Base-by-base conservation (phyloP, 768 basidiomycete genomes). In the Neoboletus magnificus region DNA sequence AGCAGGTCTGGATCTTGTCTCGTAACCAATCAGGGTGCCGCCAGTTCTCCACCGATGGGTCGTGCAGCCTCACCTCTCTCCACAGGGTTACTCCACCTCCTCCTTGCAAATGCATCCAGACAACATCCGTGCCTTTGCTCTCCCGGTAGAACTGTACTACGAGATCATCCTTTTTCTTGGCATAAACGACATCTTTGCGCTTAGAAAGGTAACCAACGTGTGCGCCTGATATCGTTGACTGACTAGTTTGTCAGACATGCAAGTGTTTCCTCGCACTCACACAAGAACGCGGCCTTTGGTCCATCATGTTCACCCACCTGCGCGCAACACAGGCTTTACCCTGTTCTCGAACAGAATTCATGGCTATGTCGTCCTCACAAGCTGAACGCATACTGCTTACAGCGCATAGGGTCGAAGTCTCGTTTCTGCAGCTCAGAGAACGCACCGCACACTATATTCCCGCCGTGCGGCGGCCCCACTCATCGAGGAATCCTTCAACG, bases 221-320 rank as follows among this genome's bases (percentile, higher is more conserved):
- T 16, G 27, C 1, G 35, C 39, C 29, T 33, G 41, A 44, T 10
- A 5, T 18, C 18, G 20, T 48, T 32, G 25, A 58, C 2, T 52
- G 23, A 51, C 37, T 20, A 39, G 2, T 52, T 43, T 44, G 20
- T 25, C 41, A 68, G 67, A 69, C 68, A 57, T 69, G 65, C 60
- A 67, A 54, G 43, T 48, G 44, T 23, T 59, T 68, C 40, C 20
- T 45, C 32, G 36, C 20, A 9, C 44, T 68, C 47, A 69, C 60
- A 13, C 53, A 55, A 48, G 54, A 62, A 30, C 50, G 48, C 7
- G 36, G 54, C 20, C 25, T 69, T 20, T 69, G 67, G 67, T 52
- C 33, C n/a, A 40, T 22, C 47, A 40, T 68, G 18, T 58, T 62
- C 13, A 23, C 43, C 20, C 58, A 35, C 5, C 32, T 63, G 36